Evolutionary conservation across 495 filamentous ascomycete species (phyloP), one percentile per base, ranked within the genome.

Genomic region (Talaromyces proteolyticus): DNA sequence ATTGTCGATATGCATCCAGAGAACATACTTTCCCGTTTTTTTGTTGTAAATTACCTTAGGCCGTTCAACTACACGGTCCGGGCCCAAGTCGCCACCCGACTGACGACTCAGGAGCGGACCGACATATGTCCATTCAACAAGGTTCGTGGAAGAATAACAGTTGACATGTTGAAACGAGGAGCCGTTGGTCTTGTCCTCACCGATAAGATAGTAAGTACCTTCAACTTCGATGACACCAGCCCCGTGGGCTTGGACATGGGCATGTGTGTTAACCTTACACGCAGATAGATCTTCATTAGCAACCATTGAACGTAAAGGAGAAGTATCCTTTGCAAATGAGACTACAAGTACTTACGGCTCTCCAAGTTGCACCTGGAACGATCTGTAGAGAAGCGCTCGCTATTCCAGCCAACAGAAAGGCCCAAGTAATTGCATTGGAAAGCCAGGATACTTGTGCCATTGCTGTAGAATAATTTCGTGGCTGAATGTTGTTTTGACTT

Each of bases 1-100:
- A 36, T 65, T 73, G 54, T 87, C 84, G 54, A 86, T 82, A 55
- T 87, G 84, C 76, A 87, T 75, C 72, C 80, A 87, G 64, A 75
- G 65, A 20, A 76, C 72, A 59, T 77, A 84, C 46, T 79, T 71
- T 6, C 51, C 43, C 0, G 79, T 81, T 21, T 61, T 61, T 24
- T 73, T 70, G 39, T 85, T 84, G 54, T 75, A 80, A 0, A 82
- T 73, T 3, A 86, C 75, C 65, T 86, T 86, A 6, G 84, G 84
- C 25, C 84, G 59, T 58, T 88, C 84, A 0, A 87, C 71, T 0
- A 87, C 67, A 10, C 84, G 71, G 57, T 71, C 74, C 3, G 80
- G 78, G 0, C 81, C 83, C 3, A 86, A 67, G 49, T 87, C 82
- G 4, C 80, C 82, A 2, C 66, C 69, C 0, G 50, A 42, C 1